Conservation (phyloP, 2,329 filamentous ascomycete genomes). For the Epichloe typhina region DNA sequence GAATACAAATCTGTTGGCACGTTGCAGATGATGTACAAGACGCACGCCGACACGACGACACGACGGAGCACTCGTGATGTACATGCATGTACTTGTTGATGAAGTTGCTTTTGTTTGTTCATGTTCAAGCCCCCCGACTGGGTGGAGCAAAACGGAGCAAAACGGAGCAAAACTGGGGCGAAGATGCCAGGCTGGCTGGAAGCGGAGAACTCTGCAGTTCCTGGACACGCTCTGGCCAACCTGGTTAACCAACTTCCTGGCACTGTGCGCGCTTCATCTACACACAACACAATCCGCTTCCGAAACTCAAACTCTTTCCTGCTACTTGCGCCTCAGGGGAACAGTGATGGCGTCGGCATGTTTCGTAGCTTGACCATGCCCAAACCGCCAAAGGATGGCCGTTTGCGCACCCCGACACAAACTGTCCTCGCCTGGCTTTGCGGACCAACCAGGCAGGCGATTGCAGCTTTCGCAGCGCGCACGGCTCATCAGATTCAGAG, state of each 20-base stretch:
- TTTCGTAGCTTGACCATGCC: slow-evolving; percentile 6
- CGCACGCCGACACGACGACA: not conserved
- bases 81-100: too few relatives aligned
- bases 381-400: slow-evolving; percentile 4
- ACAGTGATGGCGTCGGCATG: slow-evolving; percentile 20
- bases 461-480: slow-evolving; percentile 17
- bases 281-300: not conserved
- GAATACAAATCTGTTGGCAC: not conserved
- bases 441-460: slow-evolving; percentile 26
- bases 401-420: not conserved
- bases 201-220: too few relatives aligned
- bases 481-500: slow-evolving; percentile 15
- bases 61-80: not conserved
- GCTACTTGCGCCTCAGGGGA: not conserved
- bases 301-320: not conserved
- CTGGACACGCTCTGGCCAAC: too few relatives aligned
- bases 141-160: too few relatives aligned
- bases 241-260: too few relatives aligned
- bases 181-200: too few relatives aligned
- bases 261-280: not conserved
- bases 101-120: too few relatives aligned
- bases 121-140: too few relatives aligned
- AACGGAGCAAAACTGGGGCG: too few relatives aligned
- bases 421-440: slow-evolving; percentile 21
- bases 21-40: not conserved